Percentiles rank a stretch among this genome's conserved stretches.
Evolutionary conservation across 2,329 filamentous ascomycete genomes (phyloP).

Genomic region (Trichoderma guizhouense): DNA sequence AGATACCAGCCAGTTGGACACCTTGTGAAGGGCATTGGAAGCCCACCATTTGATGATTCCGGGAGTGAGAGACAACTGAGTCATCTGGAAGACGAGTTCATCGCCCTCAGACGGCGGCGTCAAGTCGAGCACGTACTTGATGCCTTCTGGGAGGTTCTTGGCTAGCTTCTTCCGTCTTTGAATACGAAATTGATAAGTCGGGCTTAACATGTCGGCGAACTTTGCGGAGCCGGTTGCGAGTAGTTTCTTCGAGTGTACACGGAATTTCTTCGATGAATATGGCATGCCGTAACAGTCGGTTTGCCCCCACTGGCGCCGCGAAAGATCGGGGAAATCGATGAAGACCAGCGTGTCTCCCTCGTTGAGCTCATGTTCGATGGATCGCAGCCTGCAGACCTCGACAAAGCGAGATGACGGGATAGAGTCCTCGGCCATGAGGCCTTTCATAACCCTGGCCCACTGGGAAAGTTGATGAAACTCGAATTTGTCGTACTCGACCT

Average conservation of each 20-base stretch:
- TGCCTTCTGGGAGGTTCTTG: conserved; percentile 37
- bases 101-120: conserved; percentile 61
- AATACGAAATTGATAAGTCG: conserved; percentile 39
- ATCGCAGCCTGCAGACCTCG: conserved; percentile 26
- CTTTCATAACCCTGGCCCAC: neutral
- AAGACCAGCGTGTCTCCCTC: conserved; percentile 45
- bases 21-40: conserved; percentile 33
- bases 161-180: conserved; percentile 36
- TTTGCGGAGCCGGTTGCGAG: conserved; percentile 44
- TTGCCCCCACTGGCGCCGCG: conserved; percentile 19
- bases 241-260: conserved; percentile 46
- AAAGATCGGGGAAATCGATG: conserved; percentile 36
- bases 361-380: conserved; percentile 26
- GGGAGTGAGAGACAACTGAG: conserved; percentile 55
- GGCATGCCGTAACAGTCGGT: conserved; percentile 36
- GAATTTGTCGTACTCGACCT: neutral
- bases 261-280: conserved; percentile 37
- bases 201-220: conserved; percentile 45
- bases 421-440: neutral
- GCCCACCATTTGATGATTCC: conserved; percentile 55
- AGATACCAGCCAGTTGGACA: conserved; percentile 31
- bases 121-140: conserved; percentile 61
- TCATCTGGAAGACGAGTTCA: conserved; percentile 57
- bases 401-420: neutral
- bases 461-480: neutral